A percentile compares a stretch with the other conserved stretches of the same genome.
Evolutionary conservation across 2,329 filamentous ascomycete species (phyloP).

Genomic region (Cytospora piceicola): DNA sequence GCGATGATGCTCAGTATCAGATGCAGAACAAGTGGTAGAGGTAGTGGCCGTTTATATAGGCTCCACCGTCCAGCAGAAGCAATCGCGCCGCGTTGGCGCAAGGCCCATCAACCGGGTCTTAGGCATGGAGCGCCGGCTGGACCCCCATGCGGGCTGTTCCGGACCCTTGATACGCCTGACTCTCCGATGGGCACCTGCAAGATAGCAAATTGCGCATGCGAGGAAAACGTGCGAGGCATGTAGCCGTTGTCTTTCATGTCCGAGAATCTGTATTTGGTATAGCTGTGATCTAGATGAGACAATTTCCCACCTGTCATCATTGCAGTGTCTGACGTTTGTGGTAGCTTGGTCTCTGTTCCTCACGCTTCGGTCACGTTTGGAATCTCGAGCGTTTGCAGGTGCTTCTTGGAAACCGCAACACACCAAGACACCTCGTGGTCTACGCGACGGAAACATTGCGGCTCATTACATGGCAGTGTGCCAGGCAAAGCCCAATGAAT

Average conservation of each 20-base stretch:
- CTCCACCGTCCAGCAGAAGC: slow-evolving; percentile 21
- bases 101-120: slow-evolving; percentile 5
- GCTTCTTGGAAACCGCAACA: not conserved
- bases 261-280: not conserved
- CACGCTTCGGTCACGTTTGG: not conserved
- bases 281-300: not conserved
- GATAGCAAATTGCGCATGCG: not conserved
- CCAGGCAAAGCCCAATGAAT: slow-evolving; percentile 2
- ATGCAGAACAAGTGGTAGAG: slow-evolving; percentile 5
- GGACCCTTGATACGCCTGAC: not conserved
- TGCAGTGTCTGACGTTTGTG: not conserved
- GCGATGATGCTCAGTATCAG: slow-evolving; percentile 9
- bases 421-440: not conserved
- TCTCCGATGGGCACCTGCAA: not conserved
- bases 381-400: not conserved
- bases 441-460: slow-evolving; percentile 1
- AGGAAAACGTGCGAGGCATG: not conserved
- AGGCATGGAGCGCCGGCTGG: no score
- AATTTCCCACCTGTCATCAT: not conserved
- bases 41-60: slow-evolving; percentile 18
- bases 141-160: not conserved
- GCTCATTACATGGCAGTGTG: slow-evolving; percentile 11
- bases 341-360: no score
- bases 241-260: not conserved
- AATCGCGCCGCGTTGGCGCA: not conserved